Base-by-base conservation (phyloP, 305 asterid genomes). In the Petunia hybrid region DNA sequence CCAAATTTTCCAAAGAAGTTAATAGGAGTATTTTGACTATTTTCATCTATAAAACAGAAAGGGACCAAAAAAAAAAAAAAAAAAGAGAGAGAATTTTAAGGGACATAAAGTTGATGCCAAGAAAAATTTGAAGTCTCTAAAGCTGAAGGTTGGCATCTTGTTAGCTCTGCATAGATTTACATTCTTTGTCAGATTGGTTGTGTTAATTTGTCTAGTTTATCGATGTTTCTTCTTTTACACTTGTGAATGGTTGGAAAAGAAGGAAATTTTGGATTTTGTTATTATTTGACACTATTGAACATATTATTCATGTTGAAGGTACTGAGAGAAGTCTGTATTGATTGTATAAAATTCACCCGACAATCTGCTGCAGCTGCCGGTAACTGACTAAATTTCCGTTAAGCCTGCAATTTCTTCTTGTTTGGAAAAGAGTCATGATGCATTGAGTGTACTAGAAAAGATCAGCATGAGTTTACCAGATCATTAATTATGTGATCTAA, bases 111-210 rank as follows among this genome's bases (percentile, higher is more conserved):
- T 41, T 42, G 2, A 43, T 16, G n/a, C 57, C 8, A 68, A 68
- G 40, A 56, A 43, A 8, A 43, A 16, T 68, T 56, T 69, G 16
- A 16, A 8, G 57, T 69, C 9, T 69, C 76, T 69, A 10, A 43
- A 16, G 76, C 76, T 43, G 59, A 57, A 69, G 31, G 76, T 45
- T 43, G 59, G 59, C 76, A 69, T 45, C 76, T 69, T 69, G 5
- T 16, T 8, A 9, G 40, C 41, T 16, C 76, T 43, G 76, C 57
- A 56, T 16, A 40, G 6, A 63, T 63, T 35, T 36, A 42, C 56
- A 43, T 68, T 16, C 76, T 68, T 68, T 43, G 55, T 68, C 57
- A 68, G 43, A 68, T 68, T 68, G 8, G 43, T 16, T 68, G 16
- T 8, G 40, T 67, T 36, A n/a, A 67, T 67, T 67, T 14, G 74